Percentiles rank a stretch among this genome's conserved stretches.
Conservation (phyloP, 192 early-diverging fungal genomes). For the Mortierella claussenii region DNA sequence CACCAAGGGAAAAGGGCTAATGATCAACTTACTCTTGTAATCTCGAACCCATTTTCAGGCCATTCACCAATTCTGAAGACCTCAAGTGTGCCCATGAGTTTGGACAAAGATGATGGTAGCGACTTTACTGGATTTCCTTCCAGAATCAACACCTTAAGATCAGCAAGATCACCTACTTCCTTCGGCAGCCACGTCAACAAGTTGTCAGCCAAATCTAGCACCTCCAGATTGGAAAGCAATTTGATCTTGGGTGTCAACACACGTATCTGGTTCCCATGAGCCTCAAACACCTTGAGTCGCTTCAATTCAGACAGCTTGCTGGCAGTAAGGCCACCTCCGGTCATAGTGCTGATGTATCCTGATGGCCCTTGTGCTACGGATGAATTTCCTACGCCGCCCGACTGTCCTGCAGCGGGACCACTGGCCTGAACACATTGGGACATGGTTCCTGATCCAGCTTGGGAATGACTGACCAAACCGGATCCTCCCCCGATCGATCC, state of each 20-base stretch:
- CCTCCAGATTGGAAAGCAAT: constrained; percentile 33
- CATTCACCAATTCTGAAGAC: constrained; percentile 58
- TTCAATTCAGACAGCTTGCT: constrained; percentile 50
- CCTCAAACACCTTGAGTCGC: constrained; percentile 49
- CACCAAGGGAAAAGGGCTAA: too few species aligned
- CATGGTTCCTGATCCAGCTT: constrained; percentile 6
- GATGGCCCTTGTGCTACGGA: neutral
- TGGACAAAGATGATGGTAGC: constrained; percentile 50
- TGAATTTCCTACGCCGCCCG: neutral
- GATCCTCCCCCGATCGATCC: constrained; percentile 11
- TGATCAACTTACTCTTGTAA: constrained; percentile 37
- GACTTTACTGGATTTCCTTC: constrained; percentile 54
- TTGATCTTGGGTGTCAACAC: constrained; percentile 58
- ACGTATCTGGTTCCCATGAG: constrained; percentile 60
- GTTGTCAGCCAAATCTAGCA: constrained; percentile 52
- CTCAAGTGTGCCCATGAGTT: constrained; percentile 50
- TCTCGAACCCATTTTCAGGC: constrained; percentile 56
- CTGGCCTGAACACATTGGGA: neutral
- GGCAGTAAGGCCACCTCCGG: constrained; percentile 35
- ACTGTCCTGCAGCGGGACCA: neutral
- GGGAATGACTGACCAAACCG: neutral
- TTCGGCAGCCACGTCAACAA: constrained; percentile 47
- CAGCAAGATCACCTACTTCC: constrained; percentile 42
- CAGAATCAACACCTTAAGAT: constrained; percentile 47
- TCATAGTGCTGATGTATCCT: constrained; percentile 1